A percentile compares a stretch with the other conserved stretches of the same genome.
phyloP scores from a whole-genome alignment of 441 rosid genomes.

The Raphanus hybrid region DNA sequence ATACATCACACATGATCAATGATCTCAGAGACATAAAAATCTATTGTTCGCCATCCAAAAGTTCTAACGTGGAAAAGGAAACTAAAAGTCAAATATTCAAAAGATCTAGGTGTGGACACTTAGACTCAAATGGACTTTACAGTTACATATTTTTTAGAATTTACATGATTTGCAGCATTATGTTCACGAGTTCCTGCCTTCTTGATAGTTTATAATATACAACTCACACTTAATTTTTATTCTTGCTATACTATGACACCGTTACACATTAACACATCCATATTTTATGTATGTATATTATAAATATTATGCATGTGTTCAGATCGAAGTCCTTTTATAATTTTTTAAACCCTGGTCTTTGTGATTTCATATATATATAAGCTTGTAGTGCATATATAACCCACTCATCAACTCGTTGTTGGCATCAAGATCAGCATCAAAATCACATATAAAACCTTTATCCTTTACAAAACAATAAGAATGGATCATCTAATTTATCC shows the following conservation, averaged over 20 bases:
- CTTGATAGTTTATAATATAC: constrained; percentile 11
- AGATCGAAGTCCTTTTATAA: constrained; percentile 26
- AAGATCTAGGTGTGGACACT: constrained; percentile 23
- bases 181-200: constrained; percentile 20
- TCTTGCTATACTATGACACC: constrained; percentile 13
- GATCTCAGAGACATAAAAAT: not conserved
- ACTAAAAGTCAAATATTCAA: constrained; percentile 15
- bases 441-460: constrained; percentile 2
- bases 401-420: constrained; percentile 10
- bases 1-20: constrained; percentile 3
- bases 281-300: constrained; percentile 1
- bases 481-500: constrained; percentile 34
- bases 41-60: not conserved
- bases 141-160: not conserved
- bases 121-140: constrained; percentile 18
- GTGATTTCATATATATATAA: constrained; percentile 1
- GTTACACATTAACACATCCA: constrained; percentile 21
- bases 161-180: constrained; percentile 12
- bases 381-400: not conserved
- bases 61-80: not conserved
- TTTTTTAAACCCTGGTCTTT: constrained; percentile 1
- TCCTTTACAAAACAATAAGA: not conserved
- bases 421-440: constrained; percentile 23
- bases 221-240: not conserved
- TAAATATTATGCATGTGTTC: constrained; percentile 20